A percentile compares a stretch with the other conserved stretches of the same genome.
phyloP scores from a whole-genome alignment of 1,284 basidiomycete genomes.

The Ustilago xerochloae region DNA sequence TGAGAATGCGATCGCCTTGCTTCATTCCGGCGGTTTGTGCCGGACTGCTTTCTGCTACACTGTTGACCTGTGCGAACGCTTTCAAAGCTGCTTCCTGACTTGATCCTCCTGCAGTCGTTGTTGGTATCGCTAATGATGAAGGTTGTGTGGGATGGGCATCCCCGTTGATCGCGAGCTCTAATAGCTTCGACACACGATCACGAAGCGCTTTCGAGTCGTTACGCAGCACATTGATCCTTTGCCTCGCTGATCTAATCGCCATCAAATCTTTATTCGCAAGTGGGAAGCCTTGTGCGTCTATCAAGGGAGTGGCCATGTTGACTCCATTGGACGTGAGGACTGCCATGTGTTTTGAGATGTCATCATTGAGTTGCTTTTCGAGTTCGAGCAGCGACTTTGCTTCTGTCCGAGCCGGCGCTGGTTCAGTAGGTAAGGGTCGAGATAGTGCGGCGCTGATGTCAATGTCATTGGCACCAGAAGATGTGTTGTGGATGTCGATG shows the following conservation, averaged over 20 bases:
- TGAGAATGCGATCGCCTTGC: slow-evolving; percentile 33
- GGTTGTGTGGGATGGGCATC: background rate
- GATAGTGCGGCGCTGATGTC: slow-evolving; percentile 31
- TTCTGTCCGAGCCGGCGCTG: slow-evolving; percentile 25
- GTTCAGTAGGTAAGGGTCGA: slow-evolving; percentile 19
- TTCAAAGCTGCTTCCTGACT: background rate
- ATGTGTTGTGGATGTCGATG: slow-evolving; percentile 33
- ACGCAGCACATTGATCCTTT: slow-evolving; percentile 47
- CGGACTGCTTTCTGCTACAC: slow-evolving; percentile 43
- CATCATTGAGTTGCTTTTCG: slow-evolving; percentile 41
- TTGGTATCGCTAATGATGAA: background rate
- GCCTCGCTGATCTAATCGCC: slow-evolving; percentile 50
- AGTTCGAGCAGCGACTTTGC: slow-evolving; percentile 34
- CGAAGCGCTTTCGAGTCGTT: slow-evolving; percentile 51
- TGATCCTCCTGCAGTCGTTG: background rate
- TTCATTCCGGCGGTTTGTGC: slow-evolving; percentile 42
- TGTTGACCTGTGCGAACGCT: slow-evolving; percentile 47
- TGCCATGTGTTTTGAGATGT: slow-evolving; percentile 30
- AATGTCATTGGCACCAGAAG: slow-evolving; percentile 1
- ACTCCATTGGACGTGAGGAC: slow-evolving; percentile 41
- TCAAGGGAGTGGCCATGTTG: slow-evolving; percentile 37
- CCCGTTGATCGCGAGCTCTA: slow-evolving; percentile 50
- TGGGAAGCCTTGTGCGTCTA: slow-evolving; percentile 58
- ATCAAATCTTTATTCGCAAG: slow-evolving; percentile 52
- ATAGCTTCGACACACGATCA: slow-evolving; percentile 32